Evolutionary conservation across 345 rosid genomes (phyloP), one percentile per base, ranked within the genome.

Genomic region (Combretum micranthum): DNA sequence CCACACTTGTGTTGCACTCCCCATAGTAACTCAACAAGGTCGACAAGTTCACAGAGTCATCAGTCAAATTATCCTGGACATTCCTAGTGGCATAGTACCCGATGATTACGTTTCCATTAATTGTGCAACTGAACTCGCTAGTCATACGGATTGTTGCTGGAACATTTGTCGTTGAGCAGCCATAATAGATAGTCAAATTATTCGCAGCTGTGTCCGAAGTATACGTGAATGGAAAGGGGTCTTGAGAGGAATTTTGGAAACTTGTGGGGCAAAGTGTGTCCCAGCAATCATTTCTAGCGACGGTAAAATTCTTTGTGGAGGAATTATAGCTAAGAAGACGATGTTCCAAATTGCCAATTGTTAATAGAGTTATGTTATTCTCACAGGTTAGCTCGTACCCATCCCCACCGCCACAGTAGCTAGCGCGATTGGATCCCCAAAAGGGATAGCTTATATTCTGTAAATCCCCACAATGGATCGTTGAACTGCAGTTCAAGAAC

Each of bases 401-500:
- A 7, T 22, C 12, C 59, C 13, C n/a, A n/a, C n/a, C 19, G n/a
- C 48, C 23, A 13, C 59, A 43, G 12, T 8, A 0, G 0, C 0
- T 15, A 0, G 59, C 26, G 0, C 15, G 46, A 0, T 55, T 55
- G 23, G 20, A n/a, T n/a, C n/a, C n/a, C n/a, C n/a, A n/a, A n/a
- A n/a, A n/a, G n/a, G n/a, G n/a, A n/a, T n/a, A n/a, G n/a, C 49
- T 18, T 14, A 71, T 52, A 26, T 16, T 3, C 11, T 15, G 8
- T 19, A 60, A 23, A 12, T 23, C 22, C 3, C 59, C 71, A 13
- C 77, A 73, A 14, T 2, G 13, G 43, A 61, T 52, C 15, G 53
- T 23, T 20, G 23, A 13, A 26, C 59, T 50, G 68, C 77, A 73
- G 21, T 45, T 53, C 23, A 45, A 54, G 57, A 26, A 37, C 44